Evolutionary conservation across 1,284 basidiomycete genomes (phyloP), one percentile per base, ranked within the genome.

Genomic region (Cryptococcus floricola): DNA sequence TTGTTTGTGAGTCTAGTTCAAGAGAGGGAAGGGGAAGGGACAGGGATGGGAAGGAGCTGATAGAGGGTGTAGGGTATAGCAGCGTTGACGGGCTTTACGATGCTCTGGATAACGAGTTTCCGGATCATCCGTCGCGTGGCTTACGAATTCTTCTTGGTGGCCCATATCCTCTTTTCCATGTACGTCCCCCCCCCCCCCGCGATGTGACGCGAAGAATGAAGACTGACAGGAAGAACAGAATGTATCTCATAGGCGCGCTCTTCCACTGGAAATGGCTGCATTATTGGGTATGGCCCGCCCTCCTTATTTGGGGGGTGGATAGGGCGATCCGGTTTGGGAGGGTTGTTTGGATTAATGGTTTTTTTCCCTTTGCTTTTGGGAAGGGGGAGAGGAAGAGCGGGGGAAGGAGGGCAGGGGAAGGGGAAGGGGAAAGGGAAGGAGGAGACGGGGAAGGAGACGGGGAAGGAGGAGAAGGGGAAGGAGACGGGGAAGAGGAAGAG

Each of bases 251-350:
- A 16, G 72, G 66, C 0, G 67, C 66, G 1, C 65, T 63, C 48
- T 59, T 72, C 7, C 74, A 76, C 50, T 77, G 73, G 71, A 51
- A 54, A n/a, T 56, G 60, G 37, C 55, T 65, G 19, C 42, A 43
- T 10, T 66, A 67, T 41, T 74, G 73, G 71, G 57, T 73, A 18
- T 70, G 65, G 58, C 70, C 73, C 18, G 66, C 66, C 9, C 53
- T 74, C 16, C 57, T 58, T 5, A 57, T 73, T 12, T 71, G 73
- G 85, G 45, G 19, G 81, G 44, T 86, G 50, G 87, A 89, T 67
- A 81, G 86, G 37, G 54, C 81, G 41, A 65, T 85, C 53, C 83
- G 86, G 12, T 37, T 80, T 31, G 57, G 77, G 14, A 81, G 83
- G 19, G 64, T 85, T 6, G 61, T 83, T 39, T 64, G 79, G 27